Percentiles rank a stretch among this genome's conserved stretches.
Evolutionary conservation across 1,139 yeast species (phyloP).

Genomic region (Geotrichum phurueaensis): DNA sequence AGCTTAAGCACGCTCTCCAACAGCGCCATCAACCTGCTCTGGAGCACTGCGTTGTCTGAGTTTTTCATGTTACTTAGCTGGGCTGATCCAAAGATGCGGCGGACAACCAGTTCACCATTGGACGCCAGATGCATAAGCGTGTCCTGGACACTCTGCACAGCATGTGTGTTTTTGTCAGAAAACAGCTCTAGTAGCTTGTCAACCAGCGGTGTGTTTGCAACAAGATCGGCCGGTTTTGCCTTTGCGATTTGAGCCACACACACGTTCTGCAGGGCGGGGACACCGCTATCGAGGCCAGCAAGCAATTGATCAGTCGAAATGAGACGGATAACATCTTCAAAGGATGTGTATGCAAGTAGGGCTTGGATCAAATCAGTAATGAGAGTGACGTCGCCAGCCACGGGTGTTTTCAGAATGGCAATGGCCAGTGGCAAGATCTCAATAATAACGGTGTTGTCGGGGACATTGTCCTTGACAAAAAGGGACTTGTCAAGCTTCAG

Average conservation of each 20-base stretch:
- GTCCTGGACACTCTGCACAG: conserved; percentile 16
- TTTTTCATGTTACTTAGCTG: conserved; percentile 18
- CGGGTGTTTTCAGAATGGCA: conserved; percentile 18
- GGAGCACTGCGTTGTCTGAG: conserved; percentile 19
- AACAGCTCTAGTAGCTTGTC: conserved; percentile 20
- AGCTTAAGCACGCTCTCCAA: conserved; percentile 21
- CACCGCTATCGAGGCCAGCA: conserved; percentile 23
- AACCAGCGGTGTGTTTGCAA: conserved; percentile 24
- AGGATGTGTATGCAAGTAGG: conserved; percentile 21
- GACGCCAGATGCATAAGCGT: conserved; percentile 19
- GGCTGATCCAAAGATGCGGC: conserved; percentile 24
- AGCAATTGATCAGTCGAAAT: conserved; percentile 23
- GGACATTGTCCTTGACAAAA: conserved; percentile 16
- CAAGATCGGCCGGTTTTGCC: conserved; percentile 24
- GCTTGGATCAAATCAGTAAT: conserved; percentile 23
- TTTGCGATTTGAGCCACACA: conserved; percentile 21
- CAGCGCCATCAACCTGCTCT: conserved; percentile 24
- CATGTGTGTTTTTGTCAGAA: conserved; percentile 12
- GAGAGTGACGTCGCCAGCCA: conserved; percentile 18
- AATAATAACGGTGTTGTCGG: conserved; percentile 12
- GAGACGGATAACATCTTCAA: conserved; percentile 21
- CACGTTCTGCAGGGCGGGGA: conserved; percentile 22
- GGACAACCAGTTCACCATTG: conserved; percentile 24
- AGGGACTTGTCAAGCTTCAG: conserved; percentile 20
- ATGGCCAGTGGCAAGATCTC: conserved; percentile 22